Evolutionary conservation across 2,329 filamentous ascomycete species (phyloP).

Genomic region (Colletotrichum spinosum): DNA sequence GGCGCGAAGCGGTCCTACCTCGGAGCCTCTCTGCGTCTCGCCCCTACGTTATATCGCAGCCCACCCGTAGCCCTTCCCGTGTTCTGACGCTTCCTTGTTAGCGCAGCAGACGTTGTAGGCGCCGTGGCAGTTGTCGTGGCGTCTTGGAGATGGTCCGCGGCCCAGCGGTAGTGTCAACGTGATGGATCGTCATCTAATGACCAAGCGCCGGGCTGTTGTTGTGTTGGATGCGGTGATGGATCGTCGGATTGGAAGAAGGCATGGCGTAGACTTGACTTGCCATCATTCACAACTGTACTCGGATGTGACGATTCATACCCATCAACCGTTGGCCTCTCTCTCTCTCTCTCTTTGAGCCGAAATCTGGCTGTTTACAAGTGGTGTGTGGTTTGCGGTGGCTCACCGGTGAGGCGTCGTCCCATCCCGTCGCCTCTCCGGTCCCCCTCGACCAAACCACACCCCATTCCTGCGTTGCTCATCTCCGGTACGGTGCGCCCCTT

Average conservation of each 20-base stretch:
- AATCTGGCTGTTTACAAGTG: no score
- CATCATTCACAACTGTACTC: conserved; percentile 1
- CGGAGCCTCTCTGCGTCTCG: conserved; percentile 44
- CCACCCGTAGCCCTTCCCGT: conserved; percentile 18
- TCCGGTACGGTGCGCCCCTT: conserved; percentile 22
- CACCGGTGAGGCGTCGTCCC: conserved; percentile 11
- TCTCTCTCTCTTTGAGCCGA: background rate
- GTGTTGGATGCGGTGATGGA: conserved; percentile 6
- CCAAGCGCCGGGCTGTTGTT: conserved; percentile 9
- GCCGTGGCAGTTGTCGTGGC: background rate
- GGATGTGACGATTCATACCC: conserved; percentile 5
- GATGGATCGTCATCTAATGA: conserved; percentile 8
- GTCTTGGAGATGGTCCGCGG: background rate
- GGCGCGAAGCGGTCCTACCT: conserved; percentile 45
- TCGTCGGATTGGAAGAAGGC: conserved; percentile 7
- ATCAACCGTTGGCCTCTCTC: background rate
- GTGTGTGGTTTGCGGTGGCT: background rate
- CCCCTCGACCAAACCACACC: background rate
- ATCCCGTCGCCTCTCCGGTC: background rate
- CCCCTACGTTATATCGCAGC: conserved; percentile 42
- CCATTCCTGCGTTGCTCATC: conserved; percentile 9
- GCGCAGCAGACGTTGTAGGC: background rate
- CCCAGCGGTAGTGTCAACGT: background rate
- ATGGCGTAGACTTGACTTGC: background rate
- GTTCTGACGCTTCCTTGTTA: background rate